phyloP scores from a whole-genome alignment of 2,329 filamentous ascomycete genomes.

The Alternaria arbusti region DNA sequence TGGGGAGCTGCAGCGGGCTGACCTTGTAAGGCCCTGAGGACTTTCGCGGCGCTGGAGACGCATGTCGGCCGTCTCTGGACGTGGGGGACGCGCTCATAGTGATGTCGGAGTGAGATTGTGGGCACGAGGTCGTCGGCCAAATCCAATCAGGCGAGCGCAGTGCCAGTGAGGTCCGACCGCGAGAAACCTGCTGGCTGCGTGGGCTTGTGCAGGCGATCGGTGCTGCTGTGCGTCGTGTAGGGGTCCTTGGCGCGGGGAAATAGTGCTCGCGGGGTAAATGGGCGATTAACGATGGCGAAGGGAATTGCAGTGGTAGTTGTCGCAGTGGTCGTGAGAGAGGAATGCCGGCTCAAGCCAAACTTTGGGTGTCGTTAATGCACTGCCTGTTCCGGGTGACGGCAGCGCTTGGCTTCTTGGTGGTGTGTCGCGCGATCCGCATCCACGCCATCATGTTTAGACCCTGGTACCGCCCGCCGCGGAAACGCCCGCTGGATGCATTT shows the following conservation, averaged over 20 bases:
- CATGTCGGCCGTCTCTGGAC: slow-evolving; percentile 33
- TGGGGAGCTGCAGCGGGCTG: slow-evolving; percentile 36
- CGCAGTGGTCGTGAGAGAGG: background rate
- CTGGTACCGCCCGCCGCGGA: slow-evolving; percentile 9
- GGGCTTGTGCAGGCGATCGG: slow-evolving; percentile 34
- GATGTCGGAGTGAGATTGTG: slow-evolving; percentile 19
- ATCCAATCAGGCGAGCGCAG: slow-evolving; percentile 26
- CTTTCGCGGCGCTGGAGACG: slow-evolving; percentile 33
- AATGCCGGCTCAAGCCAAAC: background rate
- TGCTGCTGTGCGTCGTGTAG: slow-evolving; percentile 32
- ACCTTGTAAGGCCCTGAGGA: slow-evolving; percentile 22
- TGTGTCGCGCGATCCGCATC: slow-evolving; percentile 18
- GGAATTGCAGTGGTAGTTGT: background rate
- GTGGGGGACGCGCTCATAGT: slow-evolving; percentile 47
- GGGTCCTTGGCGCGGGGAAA: slow-evolving; percentile 40
- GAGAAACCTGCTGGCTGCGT: slow-evolving; percentile 28
- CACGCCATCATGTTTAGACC: slow-evolving; percentile 13
- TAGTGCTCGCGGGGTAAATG: slow-evolving; percentile 18
- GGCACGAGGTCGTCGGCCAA: slow-evolving; percentile 27
- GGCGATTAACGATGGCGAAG: slow-evolving; percentile 3
- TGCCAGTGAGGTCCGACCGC: slow-evolving; percentile 18
- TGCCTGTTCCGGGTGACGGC: slow-evolving; percentile 22
- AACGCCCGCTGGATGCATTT: slow-evolving; percentile 1
- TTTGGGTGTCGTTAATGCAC: slow-evolving; percentile 2
- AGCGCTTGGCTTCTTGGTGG: slow-evolving; percentile 35